Evolutionary conservation across 768 basidiomycete species (phyloP).

Genomic region (Asterophora parasitica): DNA sequence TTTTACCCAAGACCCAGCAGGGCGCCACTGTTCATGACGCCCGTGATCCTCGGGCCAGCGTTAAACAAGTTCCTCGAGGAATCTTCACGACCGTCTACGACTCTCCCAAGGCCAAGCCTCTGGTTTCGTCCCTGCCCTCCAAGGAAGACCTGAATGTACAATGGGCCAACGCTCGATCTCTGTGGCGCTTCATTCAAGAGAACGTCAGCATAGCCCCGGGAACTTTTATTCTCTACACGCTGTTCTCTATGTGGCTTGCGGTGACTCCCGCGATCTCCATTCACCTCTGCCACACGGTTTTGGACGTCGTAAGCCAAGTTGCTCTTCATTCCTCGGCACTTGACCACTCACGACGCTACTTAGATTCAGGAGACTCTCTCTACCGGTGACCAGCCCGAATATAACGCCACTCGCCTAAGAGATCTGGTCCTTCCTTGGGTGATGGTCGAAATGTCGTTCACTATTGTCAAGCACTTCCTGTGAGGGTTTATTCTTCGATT

Average conservation of each 20-base stretch:
- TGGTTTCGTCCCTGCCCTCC: slow-evolving; percentile 2
- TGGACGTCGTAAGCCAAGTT: slow-evolving; percentile 25
- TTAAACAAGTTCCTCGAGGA: slow-evolving; percentile 26
- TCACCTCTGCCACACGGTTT: slow-evolving; percentile 26
- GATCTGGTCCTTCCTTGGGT: slow-evolving; percentile 26
- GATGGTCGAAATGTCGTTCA: slow-evolving; percentile 18
- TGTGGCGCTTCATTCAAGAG: slow-evolving; percentile 20
- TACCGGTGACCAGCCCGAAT: slow-evolving; percentile 4
- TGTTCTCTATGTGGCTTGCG: slow-evolving; percentile 26
- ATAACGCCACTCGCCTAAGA: slow-evolving; percentile 3
- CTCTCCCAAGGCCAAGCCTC: neutral
- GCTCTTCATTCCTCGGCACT: neutral
- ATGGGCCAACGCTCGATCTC: slow-evolving; percentile 6
- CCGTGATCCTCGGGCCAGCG: too few species aligned
- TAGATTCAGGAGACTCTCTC: slow-evolving; percentile 14
- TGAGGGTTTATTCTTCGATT: slow-evolving; percentile 3
- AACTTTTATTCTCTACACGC: slow-evolving; percentile 21
- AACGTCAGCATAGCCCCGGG: slow-evolving; percentile 20
- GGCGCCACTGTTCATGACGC: neutral
- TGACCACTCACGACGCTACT: neutral
- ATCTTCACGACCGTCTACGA: slow-evolving; percentile 33
- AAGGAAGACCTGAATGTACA: neutral
- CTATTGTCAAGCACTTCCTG: slow-evolving; percentile 17
- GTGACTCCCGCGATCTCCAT: slow-evolving; percentile 30
- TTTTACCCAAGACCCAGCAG: neutral